Evolutionary conservation across 1,139 yeast species (phyloP).

Genomic region (Candida sp.): DNA sequence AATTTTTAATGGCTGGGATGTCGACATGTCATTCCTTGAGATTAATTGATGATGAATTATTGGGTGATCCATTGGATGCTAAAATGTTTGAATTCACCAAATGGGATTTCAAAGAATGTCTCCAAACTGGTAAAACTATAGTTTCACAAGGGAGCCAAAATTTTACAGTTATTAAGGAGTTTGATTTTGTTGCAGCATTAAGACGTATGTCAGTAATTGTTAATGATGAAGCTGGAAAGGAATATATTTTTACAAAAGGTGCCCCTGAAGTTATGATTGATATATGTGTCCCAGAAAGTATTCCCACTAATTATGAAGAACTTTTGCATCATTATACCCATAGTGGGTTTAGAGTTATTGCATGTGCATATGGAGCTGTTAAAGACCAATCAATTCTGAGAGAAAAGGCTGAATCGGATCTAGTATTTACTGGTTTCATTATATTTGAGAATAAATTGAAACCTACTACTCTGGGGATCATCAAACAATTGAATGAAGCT

Average conservation of each 20-base stretch:
- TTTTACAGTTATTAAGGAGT: constrained; percentile 63
- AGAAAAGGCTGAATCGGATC: constrained; percentile 61
- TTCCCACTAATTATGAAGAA: constrained; percentile 76
- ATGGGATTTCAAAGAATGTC: constrained; percentile 73
- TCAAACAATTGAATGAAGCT: constrained; percentile 58
- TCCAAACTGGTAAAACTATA: constrained; percentile 19
- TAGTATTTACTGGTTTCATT: constrained; percentile 82
- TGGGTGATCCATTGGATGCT: constrained; percentile 92
- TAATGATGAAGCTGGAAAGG: constrained; percentile 29
- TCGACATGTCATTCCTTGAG: constrained; percentile 88
- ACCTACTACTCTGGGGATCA: constrained; percentile 58
- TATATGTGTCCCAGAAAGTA: constrained; percentile 64
- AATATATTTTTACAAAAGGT: constrained; percentile 75
- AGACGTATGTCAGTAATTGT: constrained; percentile 90
- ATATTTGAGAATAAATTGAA: constrained; percentile 90
- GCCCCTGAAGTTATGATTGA: constrained; percentile 96
- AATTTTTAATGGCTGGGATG: constrained; percentile 49
- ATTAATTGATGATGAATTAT: constrained; percentile 68
- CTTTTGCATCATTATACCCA: constrained; percentile 83
- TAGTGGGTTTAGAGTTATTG: constrained; percentile 91
- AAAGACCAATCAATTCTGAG: constrained; percentile 24
- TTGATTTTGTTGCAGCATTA: constrained; percentile 79
- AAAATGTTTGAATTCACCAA: constrained; percentile 91
- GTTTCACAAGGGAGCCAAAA: constrained; percentile 32
- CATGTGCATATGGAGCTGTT: constrained; percentile 69